phyloP scores from a whole-genome alignment of 179 eudicot genomes.

The Silene noctiflora region DNA sequence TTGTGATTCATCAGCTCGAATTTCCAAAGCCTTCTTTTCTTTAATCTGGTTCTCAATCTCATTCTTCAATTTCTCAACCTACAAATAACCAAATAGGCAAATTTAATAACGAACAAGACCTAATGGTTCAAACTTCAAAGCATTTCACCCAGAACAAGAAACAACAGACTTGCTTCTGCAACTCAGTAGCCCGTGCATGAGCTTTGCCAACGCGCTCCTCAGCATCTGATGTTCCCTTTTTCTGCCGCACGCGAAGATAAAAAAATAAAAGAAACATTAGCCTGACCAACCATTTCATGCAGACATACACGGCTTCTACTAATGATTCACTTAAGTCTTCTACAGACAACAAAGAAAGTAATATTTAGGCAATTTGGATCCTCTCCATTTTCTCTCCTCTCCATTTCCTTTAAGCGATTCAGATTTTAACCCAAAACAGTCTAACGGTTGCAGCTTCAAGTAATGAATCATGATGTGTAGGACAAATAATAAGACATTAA shows the following conservation, averaged over 20 bases:
- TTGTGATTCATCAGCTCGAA: conserved; percentile 50
- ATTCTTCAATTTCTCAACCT: conserved; percentile 60
- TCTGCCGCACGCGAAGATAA: conserved; percentile 35
- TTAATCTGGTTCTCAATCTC: conserved; percentile 47
- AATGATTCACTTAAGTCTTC: neutral
- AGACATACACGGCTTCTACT: neutral
- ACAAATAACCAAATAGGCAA: conserved; percentile 4
- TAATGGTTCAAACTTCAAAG: neutral
- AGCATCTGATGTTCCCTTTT: conserved; percentile 55
- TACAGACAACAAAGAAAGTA: neutral
- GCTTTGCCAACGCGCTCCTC: conserved; percentile 58
- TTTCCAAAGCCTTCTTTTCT: conserved; percentile 52
- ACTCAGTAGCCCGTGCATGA: conserved; percentile 54
- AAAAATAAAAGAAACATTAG: neutral
- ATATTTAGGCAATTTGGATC: neutral
- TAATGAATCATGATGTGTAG: too few species aligned
- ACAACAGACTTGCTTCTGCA: conserved; percentile 58
- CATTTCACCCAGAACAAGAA: neutral
- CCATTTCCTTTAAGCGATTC: too few species aligned
- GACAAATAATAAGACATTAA: too few species aligned
- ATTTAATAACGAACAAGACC: neutral
- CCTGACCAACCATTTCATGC: neutral
- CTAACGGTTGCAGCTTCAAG: too few species aligned
- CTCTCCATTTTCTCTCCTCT: too few species aligned
- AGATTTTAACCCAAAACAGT: too few species aligned